phyloP scores from a whole-genome alignment of 2,329 filamentous ascomycete species.

The Talaromyces atroroseus region DNA sequence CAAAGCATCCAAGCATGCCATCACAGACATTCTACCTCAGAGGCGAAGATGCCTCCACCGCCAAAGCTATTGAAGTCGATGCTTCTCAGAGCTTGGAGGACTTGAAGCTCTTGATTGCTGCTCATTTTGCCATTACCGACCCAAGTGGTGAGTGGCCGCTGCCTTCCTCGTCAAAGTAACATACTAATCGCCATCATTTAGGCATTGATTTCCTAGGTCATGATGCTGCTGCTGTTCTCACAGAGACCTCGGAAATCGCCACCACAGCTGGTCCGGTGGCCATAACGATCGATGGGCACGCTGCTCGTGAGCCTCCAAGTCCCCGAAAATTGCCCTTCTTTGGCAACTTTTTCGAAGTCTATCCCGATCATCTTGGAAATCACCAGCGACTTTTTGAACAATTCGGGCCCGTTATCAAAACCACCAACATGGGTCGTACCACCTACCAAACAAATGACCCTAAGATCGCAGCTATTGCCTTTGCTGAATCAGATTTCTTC shows the following conservation, averaged over 20 bases:
- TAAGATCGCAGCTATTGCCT: slow-evolving; percentile 48
- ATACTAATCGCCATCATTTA: neutral
- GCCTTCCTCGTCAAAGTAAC: too few species aligned
- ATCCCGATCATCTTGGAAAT: slow-evolving; percentile 55
- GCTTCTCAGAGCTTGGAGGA: neutral
- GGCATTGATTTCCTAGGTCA: neutral
- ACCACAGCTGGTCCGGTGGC: neutral
- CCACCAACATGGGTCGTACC: slow-evolving; percentile 44
- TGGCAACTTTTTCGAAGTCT: slow-evolving; percentile 52
- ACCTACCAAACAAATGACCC: slow-evolving; percentile 31
- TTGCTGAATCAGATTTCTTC: slow-evolving; percentile 50
- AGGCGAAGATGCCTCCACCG: neutral
- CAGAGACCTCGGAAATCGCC: neutral
- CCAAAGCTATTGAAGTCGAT: neutral
- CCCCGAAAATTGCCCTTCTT: slow-evolving; percentile 33
- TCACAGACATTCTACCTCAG: neutral
- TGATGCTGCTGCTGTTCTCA: neutral
- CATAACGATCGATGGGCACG: slow-evolving; percentile 2
- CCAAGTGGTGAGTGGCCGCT: neutral
- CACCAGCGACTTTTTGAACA: slow-evolving; percentile 50
- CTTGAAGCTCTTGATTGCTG: neutral
- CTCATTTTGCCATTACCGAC: neutral
- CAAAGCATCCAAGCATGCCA: too few species aligned
- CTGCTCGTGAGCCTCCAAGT: slow-evolving; percentile 18
- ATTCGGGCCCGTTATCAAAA: slow-evolving; percentile 50